Evolutionary conservation across 139 green algal species (phyloP).

Genomic region (Coelastrella sp.): DNA sequence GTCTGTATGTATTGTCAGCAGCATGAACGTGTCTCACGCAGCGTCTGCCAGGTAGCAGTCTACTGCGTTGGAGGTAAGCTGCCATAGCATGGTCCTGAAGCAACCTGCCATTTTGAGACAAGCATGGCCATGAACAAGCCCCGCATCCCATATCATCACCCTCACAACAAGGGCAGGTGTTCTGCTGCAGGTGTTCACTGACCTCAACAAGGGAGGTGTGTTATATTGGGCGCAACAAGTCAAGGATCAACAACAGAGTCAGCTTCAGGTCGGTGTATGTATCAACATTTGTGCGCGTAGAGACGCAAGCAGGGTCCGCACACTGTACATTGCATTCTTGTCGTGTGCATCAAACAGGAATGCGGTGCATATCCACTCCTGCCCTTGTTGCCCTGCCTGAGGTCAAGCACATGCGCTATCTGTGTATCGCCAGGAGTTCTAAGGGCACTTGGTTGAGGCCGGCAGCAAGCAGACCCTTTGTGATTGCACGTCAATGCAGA

Average conservation of each 20-base stretch:
- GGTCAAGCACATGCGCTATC: neutral
- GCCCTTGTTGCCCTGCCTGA: neutral
- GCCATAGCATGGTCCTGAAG: neutral
- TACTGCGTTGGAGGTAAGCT: neutral
- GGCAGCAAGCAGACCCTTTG: neutral
- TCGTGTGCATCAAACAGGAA: neutral
- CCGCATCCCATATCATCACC: neutral
- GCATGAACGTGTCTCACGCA: neutral
- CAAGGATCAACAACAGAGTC: neutral
- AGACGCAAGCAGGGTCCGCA: neutral
- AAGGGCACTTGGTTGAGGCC: neutral
- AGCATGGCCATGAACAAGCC: neutral
- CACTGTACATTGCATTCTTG: neutral
- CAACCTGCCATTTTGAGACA: neutral
- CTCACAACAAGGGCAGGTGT: neutral
- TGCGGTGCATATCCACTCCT: neutral
- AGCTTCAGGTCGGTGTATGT: neutral
- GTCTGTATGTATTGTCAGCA: neutral
- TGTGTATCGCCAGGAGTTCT: neutral
- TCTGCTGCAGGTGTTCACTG: neutral
- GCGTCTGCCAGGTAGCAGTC: neutral
- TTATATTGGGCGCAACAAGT: neutral
- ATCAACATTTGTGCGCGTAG: neutral
- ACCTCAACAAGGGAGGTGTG: neutral
- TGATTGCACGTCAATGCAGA: neutral